Evolutionary conservation across 164 flowering plant genomes (phyloP).

Genomic region (Saururus chinensis): DNA sequence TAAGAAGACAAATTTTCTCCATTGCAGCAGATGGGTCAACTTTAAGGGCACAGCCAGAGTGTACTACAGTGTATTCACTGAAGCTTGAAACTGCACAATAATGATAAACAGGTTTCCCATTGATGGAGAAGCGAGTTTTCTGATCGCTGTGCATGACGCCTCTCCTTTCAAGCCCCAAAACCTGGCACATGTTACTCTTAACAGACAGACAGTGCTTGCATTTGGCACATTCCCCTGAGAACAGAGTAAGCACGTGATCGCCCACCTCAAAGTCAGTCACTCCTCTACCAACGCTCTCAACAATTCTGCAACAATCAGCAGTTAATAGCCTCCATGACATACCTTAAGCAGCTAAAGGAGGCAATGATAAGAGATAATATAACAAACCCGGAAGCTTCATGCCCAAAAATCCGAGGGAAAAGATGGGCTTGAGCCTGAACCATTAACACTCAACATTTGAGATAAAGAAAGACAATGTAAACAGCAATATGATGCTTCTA

Average conservation of each 20-base stretch:
- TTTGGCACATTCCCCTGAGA: conserved; percentile 82
- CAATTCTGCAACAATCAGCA: conserved; percentile 42
- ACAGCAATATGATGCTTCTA: too few relatives aligned
- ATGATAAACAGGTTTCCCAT: conserved; percentile 80
- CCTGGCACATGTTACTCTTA: conserved; percentile 88
- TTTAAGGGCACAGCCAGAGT: conserved; percentile 96
- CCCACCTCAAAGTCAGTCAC: conserved; percentile 78
- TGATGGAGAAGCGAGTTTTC: conserved; percentile 70
- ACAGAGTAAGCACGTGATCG: conserved; percentile 90
- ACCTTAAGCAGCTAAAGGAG: neutral
- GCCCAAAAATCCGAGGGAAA: conserved; percentile 94
- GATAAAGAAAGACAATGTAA: too few relatives aligned
- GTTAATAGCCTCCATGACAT: neutral
- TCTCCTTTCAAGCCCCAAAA: conserved; percentile 75
- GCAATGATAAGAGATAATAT: neutral
- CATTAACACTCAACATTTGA: neutral
- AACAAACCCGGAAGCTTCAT: conserved; percentile 90
- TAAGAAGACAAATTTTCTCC: conserved; percentile 84
- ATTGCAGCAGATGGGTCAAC: conserved; percentile 56
- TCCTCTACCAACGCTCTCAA: conserved; percentile 89
- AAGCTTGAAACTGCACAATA: conserved; percentile 97
- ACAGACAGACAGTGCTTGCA: conserved; percentile 71
- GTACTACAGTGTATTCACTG: conserved; percentile 89
- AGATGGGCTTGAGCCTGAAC: conserved; percentile 42
- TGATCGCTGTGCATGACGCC: conserved; percentile 96